These are phyloP conservation scores for Dioszegia aurantiaca DNA, from an alignment of 768 basidiomycete genomes.

Conservation along the genomic window DNA sequence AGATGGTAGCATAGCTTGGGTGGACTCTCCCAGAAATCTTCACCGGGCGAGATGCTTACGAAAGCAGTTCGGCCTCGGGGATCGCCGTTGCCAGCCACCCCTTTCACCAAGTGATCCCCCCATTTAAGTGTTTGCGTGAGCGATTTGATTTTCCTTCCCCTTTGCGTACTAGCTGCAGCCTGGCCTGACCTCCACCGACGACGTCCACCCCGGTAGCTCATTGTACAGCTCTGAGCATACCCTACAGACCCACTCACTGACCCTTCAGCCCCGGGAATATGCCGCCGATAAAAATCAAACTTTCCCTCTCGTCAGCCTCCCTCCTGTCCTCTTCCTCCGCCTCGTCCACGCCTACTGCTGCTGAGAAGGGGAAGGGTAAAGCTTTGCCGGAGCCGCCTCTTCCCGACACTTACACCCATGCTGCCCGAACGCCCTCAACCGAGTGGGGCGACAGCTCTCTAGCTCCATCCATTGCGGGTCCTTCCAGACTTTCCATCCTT, in stretches of 20 bases:
- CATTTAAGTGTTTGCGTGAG: background rate
- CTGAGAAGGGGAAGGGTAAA: conserved; percentile 17
- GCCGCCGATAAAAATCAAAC: conserved; percentile 63
- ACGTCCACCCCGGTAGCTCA: conserved; percentile 1
- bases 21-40: background rate
- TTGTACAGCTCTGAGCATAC: background rate
- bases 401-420: background rate
- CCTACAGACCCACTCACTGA: background rate
- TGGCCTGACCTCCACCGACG: background rate
- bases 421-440: background rate
- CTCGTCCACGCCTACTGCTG: conserved; percentile 3
- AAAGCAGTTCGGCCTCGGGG: background rate
- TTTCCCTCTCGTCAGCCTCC: conserved; percentile 17
- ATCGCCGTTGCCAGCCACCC: background rate
- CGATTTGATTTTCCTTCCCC: background rate
- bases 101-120: background rate
- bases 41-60: conserved; percentile 1
- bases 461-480: background rate
- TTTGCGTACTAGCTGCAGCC: background rate
- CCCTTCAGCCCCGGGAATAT: conserved; percentile 7
- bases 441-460: background rate
- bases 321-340: background rate
- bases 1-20: conserved; percentile 2
- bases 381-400: background rate
- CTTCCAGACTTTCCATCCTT: background rate